Base-by-base conservation (phyloP, 805 yeast species). In the Cephaloascus fragrans region DNA sequence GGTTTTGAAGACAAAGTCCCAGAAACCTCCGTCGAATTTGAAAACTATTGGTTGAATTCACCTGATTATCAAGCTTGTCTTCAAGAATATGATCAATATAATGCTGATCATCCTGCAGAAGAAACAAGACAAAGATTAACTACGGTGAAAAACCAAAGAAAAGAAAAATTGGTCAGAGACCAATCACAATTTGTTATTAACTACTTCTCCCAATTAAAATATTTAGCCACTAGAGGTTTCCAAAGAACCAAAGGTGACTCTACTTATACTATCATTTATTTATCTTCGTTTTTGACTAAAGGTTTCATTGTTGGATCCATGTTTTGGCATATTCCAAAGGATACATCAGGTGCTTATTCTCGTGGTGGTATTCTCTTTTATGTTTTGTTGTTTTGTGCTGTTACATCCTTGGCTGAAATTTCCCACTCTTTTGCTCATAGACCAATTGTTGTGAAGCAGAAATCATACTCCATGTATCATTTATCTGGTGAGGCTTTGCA, bases 401-500 rank as follows among this genome's bases (percentile, higher is more conserved):
- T 78, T 47, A 70, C 80, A 39, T 70, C 80, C 9, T 57, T 78
- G 42, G 77, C 82, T 48, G 85, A 77, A 57, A 73, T 79, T 42
- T 66, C 79, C 49, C 55, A 71, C 8, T 60, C 78, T 40, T 80
- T 75, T 48, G 73, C 74, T 42, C 73, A 72, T 41, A 74, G 83
- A 60, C 76, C 81, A 20, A 76, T 79, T 47, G 65, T 77, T 41
- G 77, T 74, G 47, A 80, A 79, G 52, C 87, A 80, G 50, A 72
- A 73, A 49, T 69, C 78, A 19, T 79, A 75, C 47, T 74, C 80
- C 14, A 61, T 80, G 60, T 77, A 74, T 53, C 73, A 78, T 43
- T 77, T 79, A 15, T 70, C 84, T 18, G 82, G 83, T 19, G 84
- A 79, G 55, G 72, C 80, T 8, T 45, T 80, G 34, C 75, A 81